phyloP scores from a whole-genome alignment of 805 yeast species.

The Candida patagonica region DNA sequence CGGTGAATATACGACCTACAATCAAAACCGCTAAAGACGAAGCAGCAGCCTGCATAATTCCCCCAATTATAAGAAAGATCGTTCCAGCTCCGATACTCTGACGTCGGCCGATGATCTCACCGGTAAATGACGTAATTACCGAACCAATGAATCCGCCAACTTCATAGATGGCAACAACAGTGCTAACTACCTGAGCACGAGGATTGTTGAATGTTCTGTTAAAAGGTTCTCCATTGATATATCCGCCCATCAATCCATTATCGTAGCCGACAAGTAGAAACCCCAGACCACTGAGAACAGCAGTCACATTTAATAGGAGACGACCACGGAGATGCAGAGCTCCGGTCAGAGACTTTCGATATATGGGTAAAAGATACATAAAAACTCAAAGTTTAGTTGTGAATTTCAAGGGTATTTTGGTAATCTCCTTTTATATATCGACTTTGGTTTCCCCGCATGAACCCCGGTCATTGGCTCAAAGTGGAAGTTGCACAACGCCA shows the following conservation, averaged over 20 bases:
- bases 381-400: too few relatives aligned
- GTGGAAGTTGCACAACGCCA: too few relatives aligned
- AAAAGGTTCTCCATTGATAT: constrained; percentile 48
- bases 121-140: constrained; percentile 5
- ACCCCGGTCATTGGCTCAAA: too few relatives aligned
- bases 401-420: too few relatives aligned
- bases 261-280: constrained; percentile 54
- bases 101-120: constrained; percentile 8
- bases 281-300: constrained; percentile 13
- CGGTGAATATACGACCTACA: constrained; percentile 61
- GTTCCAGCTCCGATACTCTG: constrained; percentile 4
- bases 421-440: too few relatives aligned
- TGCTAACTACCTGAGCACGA: constrained; percentile 11
- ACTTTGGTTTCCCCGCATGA: too few relatives aligned
- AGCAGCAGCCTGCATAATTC: constrained; percentile 28
- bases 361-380: too few relatives aligned
- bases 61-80: constrained; percentile 3
- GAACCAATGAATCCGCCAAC: constrained; percentile 9
- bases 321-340: too few relatives aligned
- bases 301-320: too few relatives aligned
- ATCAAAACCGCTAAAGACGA: constrained; percentile 15
- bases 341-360: too few relatives aligned
- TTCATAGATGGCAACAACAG: constrained; percentile 5
- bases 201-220: constrained; percentile 32
- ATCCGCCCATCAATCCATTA: constrained; percentile 71